Conservation (phyloP, 129 eudicot genomes). For the Logfia minima region DNA sequence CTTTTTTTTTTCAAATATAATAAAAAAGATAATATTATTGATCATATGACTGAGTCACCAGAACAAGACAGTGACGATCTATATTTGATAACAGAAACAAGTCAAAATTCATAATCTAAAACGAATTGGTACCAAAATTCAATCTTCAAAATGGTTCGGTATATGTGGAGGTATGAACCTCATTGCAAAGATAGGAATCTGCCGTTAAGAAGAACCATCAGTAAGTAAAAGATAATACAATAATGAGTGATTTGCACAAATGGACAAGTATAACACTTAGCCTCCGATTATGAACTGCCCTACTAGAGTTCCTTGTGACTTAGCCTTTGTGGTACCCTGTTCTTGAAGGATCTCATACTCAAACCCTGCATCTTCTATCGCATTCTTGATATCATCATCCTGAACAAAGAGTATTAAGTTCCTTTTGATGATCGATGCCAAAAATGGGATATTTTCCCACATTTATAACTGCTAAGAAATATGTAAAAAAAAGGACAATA, state of each 20-base stretch:
- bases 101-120: no score
- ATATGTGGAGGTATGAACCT: conserved; percentile 71
- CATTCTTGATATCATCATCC: conserved; percentile 78
- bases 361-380: conserved; percentile 97
- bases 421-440: conserved; percentile 5
- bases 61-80: no score
- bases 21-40: no score
- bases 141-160: conserved; percentile 19
- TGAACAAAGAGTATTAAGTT: conserved; percentile 37
- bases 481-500: neutral
- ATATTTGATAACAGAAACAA: no score
- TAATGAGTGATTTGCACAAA: neutral
- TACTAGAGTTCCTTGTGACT: conserved; percentile 45
- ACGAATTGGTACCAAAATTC: no score
- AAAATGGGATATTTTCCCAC: neutral
- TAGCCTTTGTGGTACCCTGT: conserved; percentile 40
- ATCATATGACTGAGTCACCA: no score
- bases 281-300: conserved; percentile 85
- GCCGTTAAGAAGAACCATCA: conserved; percentile 33
- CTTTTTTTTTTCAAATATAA: no score
- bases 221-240: neutral
- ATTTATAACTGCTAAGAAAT: neutral
- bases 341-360: conserved; percentile 85
- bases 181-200: conserved; percentile 81
- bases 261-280: conserved; percentile 19